Conservation (phyloP, 1,284 basidiomycete species). For the Heterobasidion occidentale region DNA sequence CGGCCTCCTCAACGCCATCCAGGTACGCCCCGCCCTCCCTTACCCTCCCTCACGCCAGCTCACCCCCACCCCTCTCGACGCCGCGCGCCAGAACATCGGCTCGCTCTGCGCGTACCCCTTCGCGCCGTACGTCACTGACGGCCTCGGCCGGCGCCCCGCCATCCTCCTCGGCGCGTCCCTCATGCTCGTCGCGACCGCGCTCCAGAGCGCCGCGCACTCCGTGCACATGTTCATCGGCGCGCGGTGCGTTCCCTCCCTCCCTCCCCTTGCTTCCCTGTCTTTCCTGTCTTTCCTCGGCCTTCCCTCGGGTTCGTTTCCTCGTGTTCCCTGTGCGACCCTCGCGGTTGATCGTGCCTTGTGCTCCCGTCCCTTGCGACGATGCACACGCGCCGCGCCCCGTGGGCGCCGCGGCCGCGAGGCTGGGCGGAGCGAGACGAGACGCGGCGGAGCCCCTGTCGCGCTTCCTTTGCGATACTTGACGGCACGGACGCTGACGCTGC, state of each 20-base stretch:
- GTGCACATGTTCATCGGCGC: conserved; percentile 80
- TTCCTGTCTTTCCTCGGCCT: background rate
- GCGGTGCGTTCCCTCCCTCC: conserved; percentile 30
- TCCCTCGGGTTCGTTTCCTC: background rate
- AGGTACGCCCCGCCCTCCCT: conserved; percentile 28
- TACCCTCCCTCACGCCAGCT: background rate
- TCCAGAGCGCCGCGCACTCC: conserved; percentile 66
- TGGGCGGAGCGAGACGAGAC: too few relatives aligned
- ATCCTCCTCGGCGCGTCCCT: conserved; percentile 52
- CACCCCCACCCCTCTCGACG: background rate
- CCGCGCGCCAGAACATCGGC: conserved; percentile 49
- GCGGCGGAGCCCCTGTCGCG: too few relatives aligned
- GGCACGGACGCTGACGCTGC: too few relatives aligned
- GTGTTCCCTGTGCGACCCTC: background rate
- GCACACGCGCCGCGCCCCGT: too few relatives aligned
- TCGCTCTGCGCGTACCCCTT: conserved; percentile 57
- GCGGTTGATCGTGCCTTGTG: too few relatives aligned
- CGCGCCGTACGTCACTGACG: conserved; percentile 61
- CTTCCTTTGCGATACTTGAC: too few relatives aligned
- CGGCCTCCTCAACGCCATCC: conserved; percentile 68
- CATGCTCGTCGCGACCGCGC: conserved; percentile 53
- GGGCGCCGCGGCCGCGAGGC: too few relatives aligned
- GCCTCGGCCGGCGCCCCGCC: conserved; percentile 53
- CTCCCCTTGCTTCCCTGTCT: too few relatives aligned
- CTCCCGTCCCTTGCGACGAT: too few relatives aligned